phyloP scores from a whole-genome alignment of 1,284 basidiomycete genomes.

The Golubevia pallescens region DNA sequence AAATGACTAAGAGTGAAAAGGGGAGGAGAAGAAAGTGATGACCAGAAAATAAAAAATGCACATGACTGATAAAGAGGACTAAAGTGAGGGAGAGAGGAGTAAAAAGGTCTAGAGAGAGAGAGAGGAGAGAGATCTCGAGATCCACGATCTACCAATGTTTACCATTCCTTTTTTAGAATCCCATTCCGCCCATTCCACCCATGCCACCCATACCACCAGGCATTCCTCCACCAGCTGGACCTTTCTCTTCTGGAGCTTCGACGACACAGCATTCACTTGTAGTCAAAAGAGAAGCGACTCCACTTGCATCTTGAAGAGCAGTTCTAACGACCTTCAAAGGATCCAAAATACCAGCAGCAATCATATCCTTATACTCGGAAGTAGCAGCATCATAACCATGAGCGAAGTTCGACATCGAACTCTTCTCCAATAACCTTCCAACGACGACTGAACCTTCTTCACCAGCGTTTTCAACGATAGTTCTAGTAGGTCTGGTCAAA shows the following conservation, averaged over 20 bases:
- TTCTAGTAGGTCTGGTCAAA: constrained; percentile 77
- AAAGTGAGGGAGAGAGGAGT: too few relatives aligned
- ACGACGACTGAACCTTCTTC: constrained; percentile 94
- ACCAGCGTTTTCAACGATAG: constrained; percentile 91
- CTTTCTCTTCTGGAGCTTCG: constrained; percentile 84
- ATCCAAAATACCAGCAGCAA: constrained; percentile 86
- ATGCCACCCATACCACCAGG: constrained; percentile 65
- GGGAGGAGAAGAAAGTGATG: too few relatives aligned
- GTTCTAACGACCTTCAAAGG: constrained; percentile 59
- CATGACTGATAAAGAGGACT: too few relatives aligned
- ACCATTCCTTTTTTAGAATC: too few relatives aligned
- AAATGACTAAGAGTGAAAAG: too few relatives aligned
- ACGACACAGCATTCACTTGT: constrained; percentile 93
- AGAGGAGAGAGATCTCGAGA: too few relatives aligned
- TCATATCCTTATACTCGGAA: constrained; percentile 93
- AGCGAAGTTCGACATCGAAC: constrained; percentile 44
- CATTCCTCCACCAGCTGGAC: constrained; percentile 67
- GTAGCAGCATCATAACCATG: constrained; percentile 86
- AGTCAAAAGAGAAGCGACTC: constrained; percentile 84
- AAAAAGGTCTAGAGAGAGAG: too few relatives aligned
- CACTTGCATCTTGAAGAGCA: constrained; percentile 48
- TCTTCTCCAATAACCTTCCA: constrained; percentile 69
- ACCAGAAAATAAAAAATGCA: too few relatives aligned
- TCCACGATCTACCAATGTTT: too few relatives aligned
- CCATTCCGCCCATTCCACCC: constrained; percentile 66